Percentiles rank a stretch among this genome's conserved stretches.
phyloP scores from a whole-genome alignment of 2,329 filamentous ascomycete species.

The Venturia aucupariae region DNA sequence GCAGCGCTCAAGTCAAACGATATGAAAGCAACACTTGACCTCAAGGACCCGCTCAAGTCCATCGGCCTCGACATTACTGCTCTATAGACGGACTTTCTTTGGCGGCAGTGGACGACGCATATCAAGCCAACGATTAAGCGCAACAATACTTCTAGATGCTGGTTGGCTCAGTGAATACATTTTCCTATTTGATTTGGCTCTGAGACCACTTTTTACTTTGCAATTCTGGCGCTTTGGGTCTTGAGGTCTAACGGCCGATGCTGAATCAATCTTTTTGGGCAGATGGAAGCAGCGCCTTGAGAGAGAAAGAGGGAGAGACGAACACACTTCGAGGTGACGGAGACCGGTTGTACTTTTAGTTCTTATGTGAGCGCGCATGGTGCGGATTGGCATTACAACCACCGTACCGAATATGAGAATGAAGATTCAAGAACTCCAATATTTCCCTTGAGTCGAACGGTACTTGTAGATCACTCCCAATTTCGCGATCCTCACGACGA shows the following conservation, averaged over 20 bases:
- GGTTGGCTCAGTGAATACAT: neutral
- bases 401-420: neutral
- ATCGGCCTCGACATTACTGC: slow-evolving; percentile 8
- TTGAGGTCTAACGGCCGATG: too few species aligned
- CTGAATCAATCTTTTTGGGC: neutral
- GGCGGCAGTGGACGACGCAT: neutral
- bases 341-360: neutral
- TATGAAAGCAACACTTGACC: slow-evolving; percentile 45
- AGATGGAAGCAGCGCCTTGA: neutral
- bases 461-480: too few species aligned
- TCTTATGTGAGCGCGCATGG: neutral
- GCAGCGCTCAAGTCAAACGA: slow-evolving; percentile 44
- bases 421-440: neutral
- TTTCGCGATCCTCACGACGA: too few species aligned
- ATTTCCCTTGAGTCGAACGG: too few species aligned
- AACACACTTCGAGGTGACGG: neutral
- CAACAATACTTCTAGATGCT: slow-evolving; percentile 4
- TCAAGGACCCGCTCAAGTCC: slow-evolving; percentile 34
- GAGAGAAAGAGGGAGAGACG: neutral
- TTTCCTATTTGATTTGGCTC: neutral
- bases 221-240: slow-evolving; percentile 1
- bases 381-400: neutral
- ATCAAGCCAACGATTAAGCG: neutral
- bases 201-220: neutral
- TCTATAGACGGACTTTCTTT: neutral